Percentiles rank a stretch among this genome's conserved stretches.
These are phyloP conservation scores for Telopea speciosissima DNA, from an alignment of 177 flowering plant genomes.

Conservation along the genomic window DNA sequence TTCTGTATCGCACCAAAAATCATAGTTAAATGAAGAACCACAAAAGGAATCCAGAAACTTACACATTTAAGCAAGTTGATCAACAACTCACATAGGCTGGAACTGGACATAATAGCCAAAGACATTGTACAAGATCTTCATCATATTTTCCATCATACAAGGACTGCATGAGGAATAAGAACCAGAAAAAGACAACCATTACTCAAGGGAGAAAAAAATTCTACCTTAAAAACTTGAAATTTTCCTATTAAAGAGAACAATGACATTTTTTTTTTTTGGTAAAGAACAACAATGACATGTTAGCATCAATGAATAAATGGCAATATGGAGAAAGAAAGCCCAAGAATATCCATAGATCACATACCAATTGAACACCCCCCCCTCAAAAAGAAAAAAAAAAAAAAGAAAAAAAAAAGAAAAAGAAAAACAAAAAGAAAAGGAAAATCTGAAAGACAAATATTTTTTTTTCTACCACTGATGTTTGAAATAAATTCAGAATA, in stretches of 20 bases:
- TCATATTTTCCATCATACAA: constrained; percentile 33
- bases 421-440: neutral
- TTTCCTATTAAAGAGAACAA: no score
- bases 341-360: no score
- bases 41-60: neutral
- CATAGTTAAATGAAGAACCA: constrained; percentile 1
- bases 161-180: constrained; percentile 36
- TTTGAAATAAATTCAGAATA: neutral
- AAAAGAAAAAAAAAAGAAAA: no score
- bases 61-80: neutral
- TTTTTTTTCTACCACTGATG: neutral
- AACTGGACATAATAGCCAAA: constrained; percentile 76
- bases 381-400: no score
- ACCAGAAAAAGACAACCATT: neutral
- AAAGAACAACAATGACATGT: neutral
- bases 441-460: neutral
- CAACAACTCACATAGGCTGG: constrained; percentile 61
- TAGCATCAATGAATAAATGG: neutral
- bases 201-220: neutral
- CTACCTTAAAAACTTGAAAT: no score
- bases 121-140: constrained; percentile 62
- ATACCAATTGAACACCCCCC: no score
- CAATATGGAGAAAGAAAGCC: no score
- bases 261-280: no score
- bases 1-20: constrained; percentile 32